phyloP scores from a whole-genome alignment of 2,329 filamentous ascomycete species.

The Apiospora arundinis region DNA sequence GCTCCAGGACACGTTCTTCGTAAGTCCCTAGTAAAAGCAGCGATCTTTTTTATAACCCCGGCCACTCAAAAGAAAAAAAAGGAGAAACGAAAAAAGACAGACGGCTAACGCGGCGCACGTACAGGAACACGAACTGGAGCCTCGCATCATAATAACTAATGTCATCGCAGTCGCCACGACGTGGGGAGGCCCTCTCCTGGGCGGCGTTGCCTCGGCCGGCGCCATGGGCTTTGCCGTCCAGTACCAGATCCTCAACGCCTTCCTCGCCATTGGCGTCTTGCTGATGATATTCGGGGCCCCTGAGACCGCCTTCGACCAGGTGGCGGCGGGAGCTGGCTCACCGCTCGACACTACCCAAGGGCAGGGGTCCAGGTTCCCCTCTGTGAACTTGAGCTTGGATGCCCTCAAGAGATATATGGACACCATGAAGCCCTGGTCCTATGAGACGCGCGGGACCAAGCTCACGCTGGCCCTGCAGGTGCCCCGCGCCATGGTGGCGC shows the following conservation, averaged over 20 bases:
- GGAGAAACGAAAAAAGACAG: neutral
- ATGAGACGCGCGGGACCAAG: slow-evolving; percentile 39
- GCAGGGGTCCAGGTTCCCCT: slow-evolving; percentile 33
- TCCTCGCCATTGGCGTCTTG: slow-evolving; percentile 54
- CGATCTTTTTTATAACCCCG: too few species aligned
- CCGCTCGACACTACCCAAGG: slow-evolving; percentile 27
- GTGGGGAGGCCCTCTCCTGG: slow-evolving; percentile 61
- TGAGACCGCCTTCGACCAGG: slow-evolving; percentile 59
- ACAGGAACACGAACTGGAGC: slow-evolving; percentile 59
- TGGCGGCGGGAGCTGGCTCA: slow-evolving; percentile 34
- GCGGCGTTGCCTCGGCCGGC: slow-evolving; percentile 53
- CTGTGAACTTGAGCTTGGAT: slow-evolving; percentile 39
- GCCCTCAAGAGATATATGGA: slow-evolving; percentile 45
- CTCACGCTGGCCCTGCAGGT: slow-evolving; percentile 48
- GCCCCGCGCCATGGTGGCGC: slow-evolving; percentile 54
- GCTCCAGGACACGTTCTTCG: slow-evolving; percentile 64
- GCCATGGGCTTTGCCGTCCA: slow-evolving; percentile 51
- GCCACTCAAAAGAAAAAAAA: too few species aligned
- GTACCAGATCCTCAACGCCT: slow-evolving; percentile 57
- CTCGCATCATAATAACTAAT: slow-evolving; percentile 53
- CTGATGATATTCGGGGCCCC: slow-evolving; percentile 55
- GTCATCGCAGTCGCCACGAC: slow-evolving; percentile 52
- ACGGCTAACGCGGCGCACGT: slow-evolving; percentile 38
- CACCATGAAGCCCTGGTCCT: slow-evolving; percentile 48
- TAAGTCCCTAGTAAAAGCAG: slow-evolving; percentile 41